Evolutionary conservation across 2,329 filamentous ascomycete species (phyloP), one percentile per base, ranked within the genome.

Genomic region (Penicillium rolfsii): DNA sequence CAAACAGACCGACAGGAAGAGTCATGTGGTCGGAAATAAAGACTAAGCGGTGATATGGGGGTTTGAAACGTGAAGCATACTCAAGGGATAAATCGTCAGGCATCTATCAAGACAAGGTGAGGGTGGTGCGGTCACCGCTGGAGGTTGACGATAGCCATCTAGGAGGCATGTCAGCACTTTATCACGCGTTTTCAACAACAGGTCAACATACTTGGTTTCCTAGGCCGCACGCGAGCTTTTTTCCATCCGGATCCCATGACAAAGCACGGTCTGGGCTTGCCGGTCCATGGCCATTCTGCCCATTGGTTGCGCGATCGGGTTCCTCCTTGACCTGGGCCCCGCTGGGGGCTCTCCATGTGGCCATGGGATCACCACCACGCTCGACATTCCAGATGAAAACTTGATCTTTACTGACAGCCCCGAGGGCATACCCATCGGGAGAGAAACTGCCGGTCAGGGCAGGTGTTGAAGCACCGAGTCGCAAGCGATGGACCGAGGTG

Each of bases 161-260:
- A 45, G 41, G 9, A 28, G 7, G 33, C 63, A 28, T 67, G 64
- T 60, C 57, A 62, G 41, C 54, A 45, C 41, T 24, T 28, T 12
- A 3, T 28, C 46, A 11, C 12, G 9, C 9, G 14, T 30, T 33
- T 12, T 46, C 48, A 5, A 16, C 41, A 12, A 24, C 45, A 6
- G 36, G 26, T 43, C 16, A 5, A 53, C 74, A 43, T 74, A 84
- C 82, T 78, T 82, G 79, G 63, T 77, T 79, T 33, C 78, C 79
- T 59, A 82, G 76, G 28, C 80, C 80, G 67, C 83, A 82, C 1
- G 80, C 81, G 59, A 85, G 74, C 66, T 79, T 82, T 67, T 81
- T 81, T n/a, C 83, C 82, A 69, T 84, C 80, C 12, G 75, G 76
- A 69, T 84, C 83, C 83, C 83, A 85, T 33, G 77, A 78, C 55